Evolutionary conservation across 2,329 filamentous ascomycete species (phyloP).

Genomic region (Scedosporium minutisporum): DNA sequence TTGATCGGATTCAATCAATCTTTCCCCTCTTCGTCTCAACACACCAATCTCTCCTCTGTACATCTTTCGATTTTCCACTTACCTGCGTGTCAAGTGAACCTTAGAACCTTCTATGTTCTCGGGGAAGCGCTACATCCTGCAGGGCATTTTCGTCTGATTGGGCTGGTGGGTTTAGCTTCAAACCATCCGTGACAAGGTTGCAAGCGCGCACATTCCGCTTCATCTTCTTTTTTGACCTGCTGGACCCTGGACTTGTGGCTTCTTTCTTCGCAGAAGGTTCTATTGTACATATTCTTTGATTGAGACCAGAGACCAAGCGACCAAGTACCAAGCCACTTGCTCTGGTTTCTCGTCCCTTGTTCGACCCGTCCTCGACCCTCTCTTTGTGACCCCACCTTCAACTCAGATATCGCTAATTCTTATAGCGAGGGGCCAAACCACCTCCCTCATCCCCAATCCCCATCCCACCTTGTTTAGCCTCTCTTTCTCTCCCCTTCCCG

Average conservation of each 20-base stretch:
- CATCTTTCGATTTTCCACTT: neutral
- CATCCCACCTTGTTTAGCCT: neutral
- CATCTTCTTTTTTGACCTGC: neutral
- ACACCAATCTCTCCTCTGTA: neutral
- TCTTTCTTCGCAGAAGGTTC: neutral
- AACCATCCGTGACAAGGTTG: neutral
- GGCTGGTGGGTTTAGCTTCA: neutral
- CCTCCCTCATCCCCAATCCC: neutral
- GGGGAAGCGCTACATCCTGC: neutral
- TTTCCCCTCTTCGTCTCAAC: neutral
- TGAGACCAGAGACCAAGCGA: no score
- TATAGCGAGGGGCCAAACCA: neutral
- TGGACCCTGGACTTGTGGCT: neutral
- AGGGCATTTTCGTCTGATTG: neutral
- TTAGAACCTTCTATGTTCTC: no score
- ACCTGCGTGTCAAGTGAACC: no score
- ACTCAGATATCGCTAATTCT: slow-evolving; percentile 2
- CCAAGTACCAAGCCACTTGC: no score
- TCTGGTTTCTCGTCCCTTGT: neutral
- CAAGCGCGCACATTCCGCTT: neutral
- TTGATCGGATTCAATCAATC: neutral
- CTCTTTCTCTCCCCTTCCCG: neutral
- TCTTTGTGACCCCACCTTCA: neutral
- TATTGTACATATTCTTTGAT: no score
- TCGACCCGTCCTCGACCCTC: neutral